Conservation (phyloP, 1,139 yeast genomes). For the Saccharomyces hybrid region DNA sequence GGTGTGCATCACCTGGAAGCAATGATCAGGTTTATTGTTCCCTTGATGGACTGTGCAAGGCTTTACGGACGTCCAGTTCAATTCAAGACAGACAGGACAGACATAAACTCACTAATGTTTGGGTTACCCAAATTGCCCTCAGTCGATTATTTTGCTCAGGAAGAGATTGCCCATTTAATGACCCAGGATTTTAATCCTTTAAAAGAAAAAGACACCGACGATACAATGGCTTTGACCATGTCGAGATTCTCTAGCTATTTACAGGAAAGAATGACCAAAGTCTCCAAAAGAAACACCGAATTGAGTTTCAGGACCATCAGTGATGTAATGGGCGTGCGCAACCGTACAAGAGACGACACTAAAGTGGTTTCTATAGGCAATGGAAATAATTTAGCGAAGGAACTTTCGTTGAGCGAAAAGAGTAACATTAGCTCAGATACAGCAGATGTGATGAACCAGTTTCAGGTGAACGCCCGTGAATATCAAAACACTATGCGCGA, state of each 20-base stretch:
- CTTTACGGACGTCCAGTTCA: constrained; percentile 28
- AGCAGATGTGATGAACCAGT: not conserved
- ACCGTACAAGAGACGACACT: not conserved
- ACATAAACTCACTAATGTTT: constrained; percentile 23
- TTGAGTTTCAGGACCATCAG: constrained; percentile 3
- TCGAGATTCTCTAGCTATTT: constrained; percentile 5
- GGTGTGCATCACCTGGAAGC: constrained; percentile 27
- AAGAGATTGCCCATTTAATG: constrained; percentile 10
- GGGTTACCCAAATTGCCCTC: constrained; percentile 27
- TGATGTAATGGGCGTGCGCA: not conserved
- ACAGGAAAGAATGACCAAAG: constrained; percentile 7
- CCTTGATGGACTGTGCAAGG: constrained; percentile 24
- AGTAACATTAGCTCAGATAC: not conserved
- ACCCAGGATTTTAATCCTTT: not conserved
- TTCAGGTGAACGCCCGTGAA: not conserved
- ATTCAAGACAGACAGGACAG: constrained; percentile 20
- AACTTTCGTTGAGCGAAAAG: not conserved
- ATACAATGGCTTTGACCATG: constrained; percentile 9
- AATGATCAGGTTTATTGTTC: constrained; percentile 24
- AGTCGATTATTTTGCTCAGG: constrained; percentile 19
- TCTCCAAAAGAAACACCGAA: constrained; percentile 6
- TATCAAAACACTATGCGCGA: not conserved
- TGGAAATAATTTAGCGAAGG: not conserved
- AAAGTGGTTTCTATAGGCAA: not conserved
- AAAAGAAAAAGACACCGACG: constrained; percentile 4